Percentiles rank a stretch among this genome's conserved stretches.
Conservation (phyloP, 495 filamentous ascomycete genomes). For the Hyaloscypha hepaticicola region DNA sequence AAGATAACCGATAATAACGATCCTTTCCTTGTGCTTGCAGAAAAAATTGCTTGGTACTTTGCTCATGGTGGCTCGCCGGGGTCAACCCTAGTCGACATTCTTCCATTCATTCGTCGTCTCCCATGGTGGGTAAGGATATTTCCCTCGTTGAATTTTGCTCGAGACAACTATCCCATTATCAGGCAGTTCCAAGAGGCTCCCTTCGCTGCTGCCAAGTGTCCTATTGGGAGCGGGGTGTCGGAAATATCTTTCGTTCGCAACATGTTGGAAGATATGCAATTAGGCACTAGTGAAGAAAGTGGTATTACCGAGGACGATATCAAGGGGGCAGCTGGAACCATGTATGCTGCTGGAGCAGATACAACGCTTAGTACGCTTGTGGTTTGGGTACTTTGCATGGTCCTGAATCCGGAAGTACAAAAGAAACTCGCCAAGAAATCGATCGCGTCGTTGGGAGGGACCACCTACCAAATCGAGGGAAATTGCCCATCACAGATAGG, state of each 20-base stretch:
- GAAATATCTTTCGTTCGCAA: background rate
- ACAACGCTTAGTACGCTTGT: slow-evolving; percentile 11
- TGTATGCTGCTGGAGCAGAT: slow-evolving; percentile 5
- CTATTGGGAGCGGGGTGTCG: background rate
- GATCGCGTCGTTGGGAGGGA: slow-evolving; percentile 32
- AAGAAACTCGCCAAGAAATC: slow-evolving; percentile 33
- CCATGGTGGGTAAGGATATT: slow-evolving; percentile 45
- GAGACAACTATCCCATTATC: slow-evolving; percentile 17
- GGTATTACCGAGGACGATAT: slow-evolving; percentile 1
- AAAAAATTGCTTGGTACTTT: background rate
- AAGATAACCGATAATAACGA: slow-evolving; percentile 1
- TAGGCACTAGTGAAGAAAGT: background rate
- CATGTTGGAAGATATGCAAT: background rate
- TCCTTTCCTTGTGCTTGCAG: background rate
- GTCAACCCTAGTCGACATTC: background rate
- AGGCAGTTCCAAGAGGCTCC: slow-evolving; percentile 16
- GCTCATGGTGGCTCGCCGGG: background rate
- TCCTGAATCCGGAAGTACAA: slow-evolving; percentile 32
- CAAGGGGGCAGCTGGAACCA: slow-evolving; percentile 4
- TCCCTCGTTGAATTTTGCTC: slow-evolving; percentile 27
- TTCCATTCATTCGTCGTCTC: slow-evolving; percentile 33
- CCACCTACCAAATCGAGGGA: slow-evolving; percentile 30
- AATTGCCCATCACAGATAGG: slow-evolving; percentile 29
- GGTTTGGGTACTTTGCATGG: slow-evolving; percentile 30
- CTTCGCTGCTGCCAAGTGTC: slow-evolving; percentile 8